Base-by-base conservation (phyloP, 1,139 yeast species). In the Zygoascus sp. region DNA sequence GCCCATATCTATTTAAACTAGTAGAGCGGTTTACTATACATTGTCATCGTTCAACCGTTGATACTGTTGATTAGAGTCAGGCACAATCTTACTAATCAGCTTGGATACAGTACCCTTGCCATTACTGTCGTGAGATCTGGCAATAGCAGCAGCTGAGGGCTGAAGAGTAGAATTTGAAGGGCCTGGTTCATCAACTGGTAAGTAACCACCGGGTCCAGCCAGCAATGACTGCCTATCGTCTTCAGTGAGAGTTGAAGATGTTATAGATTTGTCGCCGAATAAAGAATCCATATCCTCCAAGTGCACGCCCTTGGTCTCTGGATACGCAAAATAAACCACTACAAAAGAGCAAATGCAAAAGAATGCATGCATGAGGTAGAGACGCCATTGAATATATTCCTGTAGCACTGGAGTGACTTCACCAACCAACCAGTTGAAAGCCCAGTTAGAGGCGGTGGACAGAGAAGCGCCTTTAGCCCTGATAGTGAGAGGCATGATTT, bases 391-490 rank as follows among this genome's bases (percentile, higher is more conserved):
- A 57, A 89, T 85, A 8, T 67, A 49, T 57, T 85, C 95, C 58
- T 89, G 83, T 50, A 89, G 73, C 30, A 89, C 77, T 1, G 97
- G 97, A 0, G 96, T 86, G 77, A 83, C 75, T 65, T 87, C 92
- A 9, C 97, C 97, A 19, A 89, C 97, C 42, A 89, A 68, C 70
- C 88, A 89, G 67, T 89, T 89, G 69, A 87, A 89, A n/a, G 87
- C 77, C 97, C 97, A 90, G 64, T 89, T 89, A 8, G 95, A 81
- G 0, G 96, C 96, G 0, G 96, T 89, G 0, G 96, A 83, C 54
- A 88, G 69, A 1, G 96, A 88, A 0, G 96, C 95, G 44, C 96
- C 96, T 59, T 89, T 86, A 6, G 96, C 89, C 51, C 97, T 77
- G n/a, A 89, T 89, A 20, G 82, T 73, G 51, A 86, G 77, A 0